Evolutionary conservation across 495 filamentous ascomycete genomes (phyloP), one percentile per base, ranked within the genome.

Genomic region (Geopyxis carbonaria): DNA sequence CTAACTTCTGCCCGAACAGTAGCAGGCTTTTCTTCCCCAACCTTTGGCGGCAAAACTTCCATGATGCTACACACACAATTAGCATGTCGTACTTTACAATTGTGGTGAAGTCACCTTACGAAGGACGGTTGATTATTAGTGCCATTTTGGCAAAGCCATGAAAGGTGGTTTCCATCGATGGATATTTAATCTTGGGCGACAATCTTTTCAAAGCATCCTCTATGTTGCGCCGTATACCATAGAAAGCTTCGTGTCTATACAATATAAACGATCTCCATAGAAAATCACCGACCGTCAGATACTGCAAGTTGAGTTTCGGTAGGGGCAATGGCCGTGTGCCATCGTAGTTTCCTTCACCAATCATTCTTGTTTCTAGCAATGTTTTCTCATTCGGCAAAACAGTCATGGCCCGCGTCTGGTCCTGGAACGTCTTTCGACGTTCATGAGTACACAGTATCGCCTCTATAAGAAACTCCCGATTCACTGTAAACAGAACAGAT

Each of bases 241-340:
- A 95, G 53, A 94, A 95, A 2, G 89, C 72, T 58, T 99, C 89
- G 45, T 75, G 83, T 16, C 89, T 73, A 53, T 93, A 81, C 2
- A 95, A 68, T 18, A 89, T 66, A 48, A 95, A 78, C 10, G 87
- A 80, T 25, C 89, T 69, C 83, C 83, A 95, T 7, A 99, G 68
- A 48, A 95, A 95, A 56, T 99, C 89, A 3, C 89, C 85, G 23
- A 93, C 72, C 5, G 83, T 87, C 19, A 99, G 68, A 56, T 99
- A 95, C 50, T 95, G 89, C 28, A 99, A 66, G 53, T 93, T 95
- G 34, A 95, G 61, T 48, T 95, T 99, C 2, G 89, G 89, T 37
- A 99, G 75, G 4, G 89, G 82, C 33, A 99, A 64, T 7, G 89
- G 85, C 19, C 72, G 72, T 24, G 86, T 84, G 25, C 87, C 89